Percentiles rank a stretch among this genome's conserved stretches.
Conservation (phyloP, 2,329 filamentous ascomycete species). For the Hirsutella rhossiliensis region DNA sequence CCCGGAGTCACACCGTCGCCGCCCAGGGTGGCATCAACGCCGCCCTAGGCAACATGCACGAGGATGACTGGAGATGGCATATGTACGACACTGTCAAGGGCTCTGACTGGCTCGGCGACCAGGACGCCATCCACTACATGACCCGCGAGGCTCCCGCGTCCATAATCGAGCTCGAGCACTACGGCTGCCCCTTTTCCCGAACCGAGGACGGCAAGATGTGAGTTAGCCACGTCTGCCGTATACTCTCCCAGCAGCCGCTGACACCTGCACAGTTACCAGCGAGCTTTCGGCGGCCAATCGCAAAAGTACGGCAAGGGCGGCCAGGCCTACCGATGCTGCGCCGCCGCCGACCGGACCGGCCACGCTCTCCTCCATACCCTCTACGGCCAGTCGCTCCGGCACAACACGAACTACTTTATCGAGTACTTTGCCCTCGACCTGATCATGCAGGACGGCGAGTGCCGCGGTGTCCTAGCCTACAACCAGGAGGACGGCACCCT, state of each 20-base stretch:
- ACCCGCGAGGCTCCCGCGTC: conserved; percentile 85
- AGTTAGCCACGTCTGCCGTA: conserved; percentile 17
- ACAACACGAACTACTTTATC: conserved; percentile 99
- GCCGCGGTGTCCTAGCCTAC: conserved; percentile 92
- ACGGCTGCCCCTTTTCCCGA: conserved; percentile 92
- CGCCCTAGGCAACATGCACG: conserved; percentile 88
- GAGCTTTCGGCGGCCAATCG: conserved; percentile 95
- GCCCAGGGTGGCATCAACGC: conserved; percentile 79
- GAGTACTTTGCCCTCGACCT: conserved; percentile 96
- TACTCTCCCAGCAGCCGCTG: conserved; percentile 1
- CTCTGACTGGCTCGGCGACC: conserved; percentile 93
- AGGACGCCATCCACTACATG: conserved; percentile 98
- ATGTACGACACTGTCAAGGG: conserved; percentile 99
- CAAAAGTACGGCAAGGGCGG: conserved; percentile 93
- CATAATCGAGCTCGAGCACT: conserved; percentile 92
- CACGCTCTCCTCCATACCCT: conserved; percentile 97
- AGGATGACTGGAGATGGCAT: conserved; percentile 98
- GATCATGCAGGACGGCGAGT: conserved; percentile 95
- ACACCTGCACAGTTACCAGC: conserved; percentile 60
- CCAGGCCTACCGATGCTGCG: conserved; percentile 94
- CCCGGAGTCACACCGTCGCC: conserved; percentile 74
- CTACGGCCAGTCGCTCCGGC: conserved; percentile 89
- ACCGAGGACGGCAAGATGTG: conserved; percentile 93
- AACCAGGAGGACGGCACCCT: conserved; percentile 98
- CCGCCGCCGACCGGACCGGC: conserved; percentile 90